phyloP scores from a whole-genome alignment of 306 rosid species.

The Datisca glomerata region DNA sequence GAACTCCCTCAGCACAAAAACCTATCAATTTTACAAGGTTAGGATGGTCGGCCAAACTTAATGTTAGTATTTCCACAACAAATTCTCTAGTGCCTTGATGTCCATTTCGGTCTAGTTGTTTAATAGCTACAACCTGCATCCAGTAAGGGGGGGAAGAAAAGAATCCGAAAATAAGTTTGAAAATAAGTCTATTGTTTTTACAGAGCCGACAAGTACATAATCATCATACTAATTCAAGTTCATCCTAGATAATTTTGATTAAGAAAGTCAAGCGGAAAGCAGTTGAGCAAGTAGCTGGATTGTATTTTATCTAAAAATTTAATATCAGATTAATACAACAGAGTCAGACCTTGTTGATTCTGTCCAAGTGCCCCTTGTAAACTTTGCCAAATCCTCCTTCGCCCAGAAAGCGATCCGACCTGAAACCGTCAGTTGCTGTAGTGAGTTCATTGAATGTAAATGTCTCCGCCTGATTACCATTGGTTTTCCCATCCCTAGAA shows the following conservation, averaged over 20 bases:
- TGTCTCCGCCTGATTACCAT: slow-evolving; percentile 3
- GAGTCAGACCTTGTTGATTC: slow-evolving; percentile 24
- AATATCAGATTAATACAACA: not conserved
- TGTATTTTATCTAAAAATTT: no score
- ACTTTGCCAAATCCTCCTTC: slow-evolving; percentile 79
- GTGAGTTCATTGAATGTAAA: slow-evolving; percentile 54
- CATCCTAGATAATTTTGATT: no score
- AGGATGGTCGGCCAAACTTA: slow-evolving; percentile 44
- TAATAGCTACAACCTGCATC: slow-evolving; percentile 46
- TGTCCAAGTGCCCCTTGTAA: slow-evolving; percentile 37
- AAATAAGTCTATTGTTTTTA: no score
- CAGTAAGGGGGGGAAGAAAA: no score
- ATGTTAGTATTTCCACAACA: slow-evolving; percentile 56
- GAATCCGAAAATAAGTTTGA: no score
- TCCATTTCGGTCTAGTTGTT: slow-evolving; percentile 47
- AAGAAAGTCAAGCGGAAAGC: no score
- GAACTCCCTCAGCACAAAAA: slow-evolving; percentile 55
- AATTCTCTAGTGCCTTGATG: slow-evolving; percentile 60
- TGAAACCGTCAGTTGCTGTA: slow-evolving; percentile 48
- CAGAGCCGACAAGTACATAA: no score
- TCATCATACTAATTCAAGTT: no score
- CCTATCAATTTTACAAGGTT: slow-evolving; percentile 67
- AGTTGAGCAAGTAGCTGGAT: no score
- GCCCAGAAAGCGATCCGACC: slow-evolving; percentile 37
- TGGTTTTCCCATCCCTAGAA: not conserved